A percentile compares a stretch with the other conserved stretches of the same genome.
Evolutionary conservation across 1,284 basidiomycete genomes (phyloP).

Genomic region (Heterobasidion occidentale): DNA sequence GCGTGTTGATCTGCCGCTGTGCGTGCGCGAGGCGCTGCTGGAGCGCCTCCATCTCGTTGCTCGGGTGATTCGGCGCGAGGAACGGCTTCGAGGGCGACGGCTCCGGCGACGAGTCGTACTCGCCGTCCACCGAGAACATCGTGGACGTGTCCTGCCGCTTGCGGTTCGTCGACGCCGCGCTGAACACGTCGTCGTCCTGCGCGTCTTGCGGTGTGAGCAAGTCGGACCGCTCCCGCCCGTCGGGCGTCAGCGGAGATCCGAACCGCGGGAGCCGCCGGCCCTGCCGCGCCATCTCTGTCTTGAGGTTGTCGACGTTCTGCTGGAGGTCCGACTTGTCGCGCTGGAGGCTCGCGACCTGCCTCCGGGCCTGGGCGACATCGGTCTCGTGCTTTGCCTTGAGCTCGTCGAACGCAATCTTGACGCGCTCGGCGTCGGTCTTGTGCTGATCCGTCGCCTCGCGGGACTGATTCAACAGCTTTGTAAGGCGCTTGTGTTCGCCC

Average conservation of each 20-base stretch:
- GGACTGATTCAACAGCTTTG: slow-evolving; percentile 64
- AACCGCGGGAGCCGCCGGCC: slow-evolving; percentile 52
- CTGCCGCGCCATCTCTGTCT: slow-evolving; percentile 58
- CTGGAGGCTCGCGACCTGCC: slow-evolving; percentile 79
- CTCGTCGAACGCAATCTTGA: slow-evolving; percentile 59
- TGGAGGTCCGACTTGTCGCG: slow-evolving; percentile 92
- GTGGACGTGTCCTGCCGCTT: slow-evolving; percentile 48
- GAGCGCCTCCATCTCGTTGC: slow-evolving; percentile 72
- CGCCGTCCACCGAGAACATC: slow-evolving; percentile 47
- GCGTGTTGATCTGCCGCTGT: slow-evolving; percentile 72
- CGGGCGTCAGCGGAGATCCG: slow-evolving; percentile 60
- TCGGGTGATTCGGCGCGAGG: slow-evolving; percentile 62
- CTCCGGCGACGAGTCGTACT: slow-evolving; percentile 49
- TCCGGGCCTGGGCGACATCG: slow-evolving; percentile 84
- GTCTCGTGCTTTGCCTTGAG: slow-evolving; percentile 89
- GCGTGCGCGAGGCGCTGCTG: slow-evolving; percentile 77
- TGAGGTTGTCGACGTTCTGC: slow-evolving; percentile 68
- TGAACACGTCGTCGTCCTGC: slow-evolving; percentile 66
- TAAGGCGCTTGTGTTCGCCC: slow-evolving; percentile 76
- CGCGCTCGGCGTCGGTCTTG: slow-evolving; percentile 81
- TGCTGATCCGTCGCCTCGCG: slow-evolving; percentile 79
- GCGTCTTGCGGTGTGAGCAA: slow-evolving; percentile 52
- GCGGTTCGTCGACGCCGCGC: slow-evolving; percentile 50
- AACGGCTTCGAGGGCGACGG: slow-evolving; percentile 54
- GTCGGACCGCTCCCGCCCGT: slow-evolving; percentile 37